Conservation (phyloP, 179 eudicot species). For the Dionaea muscipula region DNA sequence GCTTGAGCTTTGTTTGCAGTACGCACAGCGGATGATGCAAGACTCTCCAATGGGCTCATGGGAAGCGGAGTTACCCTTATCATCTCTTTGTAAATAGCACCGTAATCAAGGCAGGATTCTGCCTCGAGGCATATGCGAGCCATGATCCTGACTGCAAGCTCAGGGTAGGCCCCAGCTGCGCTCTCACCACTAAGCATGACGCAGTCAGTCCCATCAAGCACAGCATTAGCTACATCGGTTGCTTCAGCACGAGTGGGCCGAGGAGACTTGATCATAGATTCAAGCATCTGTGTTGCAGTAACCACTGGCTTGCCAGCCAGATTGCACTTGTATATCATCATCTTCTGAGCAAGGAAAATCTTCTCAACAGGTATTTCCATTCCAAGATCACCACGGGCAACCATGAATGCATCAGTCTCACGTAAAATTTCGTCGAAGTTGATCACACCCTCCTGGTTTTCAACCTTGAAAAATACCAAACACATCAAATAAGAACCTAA, state of each 20-base stretch:
- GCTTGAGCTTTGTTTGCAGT: slow-evolving; percentile 35
- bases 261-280: slow-evolving; percentile 39
- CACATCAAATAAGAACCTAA: not conserved
- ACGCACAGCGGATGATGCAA: slow-evolving; percentile 37
- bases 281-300: slow-evolving; percentile 40
- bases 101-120: slow-evolving; percentile 33
- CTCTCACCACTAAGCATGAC: slow-evolving; percentile 47
- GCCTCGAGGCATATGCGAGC: slow-evolving; percentile 37
- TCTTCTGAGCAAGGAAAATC: slow-evolving; percentile 36
- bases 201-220: slow-evolving; percentile 35
- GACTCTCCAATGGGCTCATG: slow-evolving; percentile 43
- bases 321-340: slow-evolving; percentile 43
- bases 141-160: slow-evolving; percentile 37
- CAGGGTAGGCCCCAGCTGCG: slow-evolving; percentile 45
- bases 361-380: slow-evolving; percentile 46
- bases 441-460: slow-evolving; percentile 37
- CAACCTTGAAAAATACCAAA: slow-evolving; percentile 20
- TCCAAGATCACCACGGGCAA: slow-evolving; percentile 45
- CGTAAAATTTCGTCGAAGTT: slow-evolving; percentile 34
- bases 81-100: slow-evolving; percentile 30
- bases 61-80: slow-evolving; percentile 36
- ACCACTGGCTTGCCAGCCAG: slow-evolving; percentile 42
- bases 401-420: slow-evolving; percentile 40
- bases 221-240: slow-evolving; percentile 39
- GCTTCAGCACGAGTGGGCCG: slow-evolving; percentile 43